phyloP scores from a whole-genome alignment of 179 eudicot species.

The Drosera spatulata region DNA sequence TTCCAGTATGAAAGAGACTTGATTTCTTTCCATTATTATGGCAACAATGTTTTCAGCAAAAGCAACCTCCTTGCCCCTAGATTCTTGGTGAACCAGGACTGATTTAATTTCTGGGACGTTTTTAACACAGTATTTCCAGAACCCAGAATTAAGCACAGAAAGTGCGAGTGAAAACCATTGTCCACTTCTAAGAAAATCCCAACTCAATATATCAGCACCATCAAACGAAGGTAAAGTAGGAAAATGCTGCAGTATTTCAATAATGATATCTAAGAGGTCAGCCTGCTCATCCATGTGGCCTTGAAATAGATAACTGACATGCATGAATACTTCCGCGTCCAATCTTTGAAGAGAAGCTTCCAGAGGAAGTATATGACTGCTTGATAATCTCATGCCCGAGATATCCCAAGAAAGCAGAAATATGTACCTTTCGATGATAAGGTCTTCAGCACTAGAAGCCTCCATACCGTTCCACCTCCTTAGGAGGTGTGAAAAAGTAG shows the following conservation, averaged over 20 bases:
- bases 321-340: slow-evolving; percentile 44
- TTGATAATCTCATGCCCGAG: slow-evolving; percentile 36
- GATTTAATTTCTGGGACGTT: slow-evolving; percentile 22
- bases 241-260: slow-evolving; percentile 49
- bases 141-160: slow-evolving; percentile 48
- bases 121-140: slow-evolving; percentile 30
- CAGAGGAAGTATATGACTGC: slow-evolving; percentile 17
- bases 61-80: slow-evolving; percentile 39
- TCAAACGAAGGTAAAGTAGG: slow-evolving; percentile 26
- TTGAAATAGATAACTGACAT: slow-evolving; percentile 44
- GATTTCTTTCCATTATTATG: slow-evolving; percentile 31
- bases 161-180: slow-evolving; percentile 73
- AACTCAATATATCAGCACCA: slow-evolving; percentile 42
- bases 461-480: slow-evolving; percentile 64
- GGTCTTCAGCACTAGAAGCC: slow-evolving; percentile 62
- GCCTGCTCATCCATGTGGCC: slow-evolving; percentile 23
- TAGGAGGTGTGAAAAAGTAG: slow-evolving; percentile 44
- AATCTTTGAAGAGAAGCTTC: slow-evolving; percentile 24
- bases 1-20: slow-evolving; percentile 36
- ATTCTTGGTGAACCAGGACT: slow-evolving; percentile 25
- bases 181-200: slow-evolving; percentile 69
- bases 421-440: slow-evolving; percentile 77
- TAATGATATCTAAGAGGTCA: slow-evolving; percentile 26
- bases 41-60: slow-evolving; percentile 42
- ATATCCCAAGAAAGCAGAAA: slow-evolving; percentile 92